Percentiles rank a stretch among this genome's conserved stretches.
phyloP scores from a whole-genome alignment of 495 filamentous ascomycete genomes.

The Daldinia decipiens region DNA sequence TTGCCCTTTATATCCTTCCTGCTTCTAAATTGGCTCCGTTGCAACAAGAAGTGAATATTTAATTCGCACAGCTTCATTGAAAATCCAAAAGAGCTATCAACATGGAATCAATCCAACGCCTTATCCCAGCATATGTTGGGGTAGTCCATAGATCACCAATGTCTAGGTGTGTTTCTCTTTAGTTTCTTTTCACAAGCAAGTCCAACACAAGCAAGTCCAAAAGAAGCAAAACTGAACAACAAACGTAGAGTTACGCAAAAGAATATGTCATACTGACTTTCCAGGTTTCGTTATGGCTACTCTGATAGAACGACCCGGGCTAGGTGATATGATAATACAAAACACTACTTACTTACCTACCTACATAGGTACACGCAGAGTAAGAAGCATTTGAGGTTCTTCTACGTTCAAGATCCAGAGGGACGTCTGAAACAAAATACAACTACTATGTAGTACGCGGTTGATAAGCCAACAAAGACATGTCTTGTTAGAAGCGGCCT shows the following conservation, averaged over 20 bases:
- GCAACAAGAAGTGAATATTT: background rate
- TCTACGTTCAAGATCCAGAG: background rate
- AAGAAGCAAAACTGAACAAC: background rate
- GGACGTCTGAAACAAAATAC: conserved; percentile 3
- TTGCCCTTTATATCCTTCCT: background rate
- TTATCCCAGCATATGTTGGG: no score
- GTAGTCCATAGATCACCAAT: no score
- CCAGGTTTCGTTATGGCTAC: background rate
- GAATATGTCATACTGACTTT: background rate
- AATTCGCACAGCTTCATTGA: no score
- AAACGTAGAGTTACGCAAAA: background rate
- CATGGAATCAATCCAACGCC: no score
- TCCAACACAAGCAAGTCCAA: no score
- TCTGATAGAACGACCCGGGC: background rate
- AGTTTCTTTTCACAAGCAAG: no score
- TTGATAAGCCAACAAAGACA: conserved; percentile 10
- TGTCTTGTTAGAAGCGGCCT: conserved; percentile 15
- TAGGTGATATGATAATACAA: background rate
- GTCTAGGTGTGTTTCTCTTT: no score
- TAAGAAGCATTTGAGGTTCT: background rate
- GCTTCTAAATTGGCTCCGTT: background rate
- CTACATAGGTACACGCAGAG: background rate
- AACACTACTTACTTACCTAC: background rate
- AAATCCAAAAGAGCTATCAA: no score
- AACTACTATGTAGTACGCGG: background rate